Percentiles rank a stretch among this genome's conserved stretches.
Evolutionary conservation across 257 asterid species (phyloP).

Genomic region (Lavandula angustifolia): DNA sequence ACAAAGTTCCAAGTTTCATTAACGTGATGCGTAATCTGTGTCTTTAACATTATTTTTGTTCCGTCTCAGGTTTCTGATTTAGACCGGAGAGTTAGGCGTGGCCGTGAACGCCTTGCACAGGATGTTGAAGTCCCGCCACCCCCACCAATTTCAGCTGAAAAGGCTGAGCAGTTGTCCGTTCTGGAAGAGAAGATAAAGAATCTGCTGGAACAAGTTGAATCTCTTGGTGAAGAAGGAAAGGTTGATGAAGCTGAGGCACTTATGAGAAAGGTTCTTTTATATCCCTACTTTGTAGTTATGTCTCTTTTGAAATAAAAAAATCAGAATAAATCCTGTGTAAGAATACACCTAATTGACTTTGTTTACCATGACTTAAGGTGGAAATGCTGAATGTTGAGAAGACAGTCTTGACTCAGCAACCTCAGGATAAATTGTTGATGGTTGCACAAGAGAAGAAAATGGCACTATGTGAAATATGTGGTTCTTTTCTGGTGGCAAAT

Average conservation of each 20-base stretch:
- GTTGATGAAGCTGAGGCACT: conserved; percentile 99
- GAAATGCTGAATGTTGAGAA: conserved; percentile 86
- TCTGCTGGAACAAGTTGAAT: conserved; percentile 97
- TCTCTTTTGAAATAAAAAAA: background rate
- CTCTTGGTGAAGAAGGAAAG: conserved; percentile 98
- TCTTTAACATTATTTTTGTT: background rate
- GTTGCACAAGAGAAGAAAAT: conserved; percentile 94
- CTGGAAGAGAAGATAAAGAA: conserved; percentile 93
- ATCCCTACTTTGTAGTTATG: background rate
- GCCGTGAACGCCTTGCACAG: conserved; percentile 95
- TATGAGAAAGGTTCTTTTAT: conserved; percentile 80
- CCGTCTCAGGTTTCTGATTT: conserved; percentile 77
- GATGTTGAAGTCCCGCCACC: conserved; percentile 88
- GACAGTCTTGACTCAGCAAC: conserved; percentile 70
- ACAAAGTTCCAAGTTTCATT: conserved; percentile 14
- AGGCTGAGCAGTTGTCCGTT: conserved; percentile 80
- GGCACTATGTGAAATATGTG: conserved; percentile 97
- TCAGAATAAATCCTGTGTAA: background rate
- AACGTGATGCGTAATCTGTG: conserved; percentile 9
- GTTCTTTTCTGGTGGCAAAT: conserved; percentile 93
- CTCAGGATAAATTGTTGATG: conserved; percentile 74
- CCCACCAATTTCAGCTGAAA: conserved; percentile 93
- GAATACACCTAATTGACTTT: conserved; percentile 19
- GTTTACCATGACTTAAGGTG: conserved; percentile 51
- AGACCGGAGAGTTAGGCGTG: conserved; percentile 94